phyloP scores from a whole-genome alignment of 148 eudicot genomes.

The Vaccinium vitisidaea region DNA sequence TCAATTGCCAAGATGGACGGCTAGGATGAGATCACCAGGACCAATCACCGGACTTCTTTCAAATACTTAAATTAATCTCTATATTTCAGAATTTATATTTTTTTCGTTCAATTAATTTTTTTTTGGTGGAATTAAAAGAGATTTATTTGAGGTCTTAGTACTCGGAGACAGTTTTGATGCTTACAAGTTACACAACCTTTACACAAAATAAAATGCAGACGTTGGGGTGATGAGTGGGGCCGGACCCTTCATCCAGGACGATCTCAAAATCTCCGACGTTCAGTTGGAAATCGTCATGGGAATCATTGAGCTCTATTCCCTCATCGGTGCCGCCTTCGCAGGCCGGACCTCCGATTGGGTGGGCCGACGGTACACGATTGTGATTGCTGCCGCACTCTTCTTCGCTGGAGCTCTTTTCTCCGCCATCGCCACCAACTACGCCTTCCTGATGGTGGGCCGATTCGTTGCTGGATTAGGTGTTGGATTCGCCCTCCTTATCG shows the following conservation, averaged over 20 bases:
- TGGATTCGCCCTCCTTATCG: slow-evolving; percentile 1
- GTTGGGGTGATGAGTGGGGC: slow-evolving; percentile 8
- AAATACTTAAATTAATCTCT: no score
- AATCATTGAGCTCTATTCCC: slow-evolving; percentile 12
- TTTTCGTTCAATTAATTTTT: no score
- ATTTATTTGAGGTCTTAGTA: no score
- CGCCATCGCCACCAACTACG: slow-evolving; percentile 11
- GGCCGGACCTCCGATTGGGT: slow-evolving; percentile 36
- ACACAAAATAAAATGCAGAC: background rate
- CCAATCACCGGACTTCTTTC: no score
- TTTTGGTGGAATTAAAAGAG: no score
- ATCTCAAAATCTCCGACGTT: background rate
- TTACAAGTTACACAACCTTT: background rate
- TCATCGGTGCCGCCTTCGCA: slow-evolving; percentile 27
- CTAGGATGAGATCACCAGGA: no score
- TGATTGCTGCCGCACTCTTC: background rate
- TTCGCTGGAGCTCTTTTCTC: background rate
- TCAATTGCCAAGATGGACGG: no score
- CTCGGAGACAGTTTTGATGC: background rate
- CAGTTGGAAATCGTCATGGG: slow-evolving; percentile 13
- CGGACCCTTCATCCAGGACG: background rate
- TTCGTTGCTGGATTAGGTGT: slow-evolving; percentile 3
- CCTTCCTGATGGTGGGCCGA: slow-evolving; percentile 12
- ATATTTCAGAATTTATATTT: no score
- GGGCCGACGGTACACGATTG: background rate